These are phyloP conservation scores for Nicotiana sylvestris DNA, from an alignment of 257 asterid species.

Conservation along the genomic window DNA sequence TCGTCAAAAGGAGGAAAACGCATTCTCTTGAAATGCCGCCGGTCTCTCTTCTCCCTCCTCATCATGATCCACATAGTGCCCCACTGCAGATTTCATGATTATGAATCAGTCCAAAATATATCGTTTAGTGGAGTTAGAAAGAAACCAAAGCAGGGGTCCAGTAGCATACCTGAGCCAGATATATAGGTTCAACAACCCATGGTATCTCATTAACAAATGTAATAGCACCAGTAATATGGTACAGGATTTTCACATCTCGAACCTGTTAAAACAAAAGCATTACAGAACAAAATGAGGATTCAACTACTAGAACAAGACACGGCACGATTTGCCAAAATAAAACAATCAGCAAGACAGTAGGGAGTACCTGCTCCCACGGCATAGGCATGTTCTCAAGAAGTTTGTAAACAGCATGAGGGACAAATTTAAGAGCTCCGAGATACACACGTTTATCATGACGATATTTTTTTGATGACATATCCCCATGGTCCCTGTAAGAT, in stretches of 20 bases:
- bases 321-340: background rate
- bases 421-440: conserved; percentile 89
- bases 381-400: conserved; percentile 98
- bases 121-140: background rate
- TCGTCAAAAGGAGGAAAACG: conserved; percentile 98
- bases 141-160: background rate
- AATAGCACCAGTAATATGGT: conserved; percentile 96
- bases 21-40: conserved; percentile 97
- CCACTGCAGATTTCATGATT: conserved; percentile 53
- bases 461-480: conserved; percentile 90
- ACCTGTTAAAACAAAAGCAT: conserved; percentile 43
- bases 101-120: background rate
- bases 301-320: background rate
- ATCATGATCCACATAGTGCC: conserved; percentile 99
- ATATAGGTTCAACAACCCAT: conserved; percentile 97
- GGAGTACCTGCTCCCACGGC: conserved; percentile 99
- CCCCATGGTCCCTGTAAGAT: conserved; percentile 87
- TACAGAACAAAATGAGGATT: conserved; percentile 16
- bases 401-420: conserved; percentile 95
- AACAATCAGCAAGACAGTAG: background rate
- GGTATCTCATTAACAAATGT: conserved; percentile 97
- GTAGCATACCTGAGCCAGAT: conserved; percentile 82
- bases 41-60: conserved; percentile 97
- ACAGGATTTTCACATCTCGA: conserved; percentile 89
- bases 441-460: conserved; percentile 98